Conservation (phyloP, 805 yeast genomes). For the Saccharomycopsis guyanensis region DNA sequence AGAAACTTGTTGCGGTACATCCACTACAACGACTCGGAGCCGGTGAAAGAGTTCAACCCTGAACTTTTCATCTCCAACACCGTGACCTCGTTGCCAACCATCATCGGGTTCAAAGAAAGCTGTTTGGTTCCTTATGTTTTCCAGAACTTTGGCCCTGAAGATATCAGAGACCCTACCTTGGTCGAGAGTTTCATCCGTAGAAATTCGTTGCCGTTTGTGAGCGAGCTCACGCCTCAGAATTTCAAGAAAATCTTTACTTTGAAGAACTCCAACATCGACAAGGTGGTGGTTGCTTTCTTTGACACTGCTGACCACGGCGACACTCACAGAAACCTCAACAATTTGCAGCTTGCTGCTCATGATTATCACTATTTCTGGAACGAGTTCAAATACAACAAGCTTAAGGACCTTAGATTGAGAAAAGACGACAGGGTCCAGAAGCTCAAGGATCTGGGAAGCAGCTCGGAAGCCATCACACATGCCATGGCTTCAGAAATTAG, state of each 20-base stretch:
- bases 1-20: constrained; percentile 35
- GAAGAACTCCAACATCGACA: constrained; percentile 32
- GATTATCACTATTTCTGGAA: constrained; percentile 40
- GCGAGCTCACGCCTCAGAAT: constrained; percentile 40
- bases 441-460: constrained; percentile 38
- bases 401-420: constrained; percentile 30
- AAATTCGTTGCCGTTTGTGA: constrained; percentile 44
- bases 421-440: constrained; percentile 39
- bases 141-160: constrained; percentile 58
- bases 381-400: constrained; percentile 27
- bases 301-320: constrained; percentile 29
- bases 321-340: constrained; percentile 27
- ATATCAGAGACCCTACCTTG: constrained; percentile 43
- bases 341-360: constrained; percentile 38
- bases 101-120: constrained; percentile 53
- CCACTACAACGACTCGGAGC: constrained; percentile 34
- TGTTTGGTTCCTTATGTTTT: constrained; percentile 43
- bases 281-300: constrained; percentile 41
- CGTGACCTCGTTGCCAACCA: constrained; percentile 53
- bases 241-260: constrained; percentile 22
- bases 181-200: constrained; percentile 44
- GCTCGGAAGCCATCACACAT: constrained; percentile 35
- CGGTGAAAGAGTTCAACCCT: constrained; percentile 33
- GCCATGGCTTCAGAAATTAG: constrained; percentile 44
- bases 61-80: constrained; percentile 44